Conservation (phyloP, 2,329 filamentous ascomycete species). For the Aspergillus sp. region DNA sequence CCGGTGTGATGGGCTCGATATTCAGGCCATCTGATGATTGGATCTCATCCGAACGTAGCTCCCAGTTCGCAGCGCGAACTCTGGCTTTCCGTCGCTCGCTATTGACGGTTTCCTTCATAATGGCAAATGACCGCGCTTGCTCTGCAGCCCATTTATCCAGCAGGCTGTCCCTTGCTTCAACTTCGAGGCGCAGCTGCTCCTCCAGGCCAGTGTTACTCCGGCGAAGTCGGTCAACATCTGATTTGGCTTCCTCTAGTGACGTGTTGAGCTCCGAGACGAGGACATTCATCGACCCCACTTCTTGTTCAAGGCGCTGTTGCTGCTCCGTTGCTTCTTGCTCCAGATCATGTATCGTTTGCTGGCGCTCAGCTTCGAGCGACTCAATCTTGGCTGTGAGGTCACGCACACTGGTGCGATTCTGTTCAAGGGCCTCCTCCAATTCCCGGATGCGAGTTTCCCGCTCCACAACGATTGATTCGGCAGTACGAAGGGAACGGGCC, state of each 20-base stretch:
- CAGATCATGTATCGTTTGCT: slow-evolving; percentile 23
- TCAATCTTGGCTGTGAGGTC: slow-evolving; percentile 39
- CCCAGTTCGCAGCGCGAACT: slow-evolving; percentile 43
- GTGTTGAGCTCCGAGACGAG: slow-evolving; percentile 45
- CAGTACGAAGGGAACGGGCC: slow-evolving; percentile 33
- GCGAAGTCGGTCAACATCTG: slow-evolving; percentile 39
- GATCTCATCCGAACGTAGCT: slow-evolving; percentile 40
- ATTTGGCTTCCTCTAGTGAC: slow-evolving; percentile 38
- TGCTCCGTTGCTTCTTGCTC: slow-evolving; percentile 28
- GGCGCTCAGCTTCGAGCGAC: slow-evolving; percentile 35
- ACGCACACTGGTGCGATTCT: slow-evolving; percentile 37
- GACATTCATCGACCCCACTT: slow-evolving; percentile 44
- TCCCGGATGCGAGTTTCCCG: slow-evolving; percentile 39
- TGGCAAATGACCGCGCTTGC: slow-evolving; percentile 35
- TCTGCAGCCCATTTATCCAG: slow-evolving; percentile 38
- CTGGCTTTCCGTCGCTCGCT: slow-evolving; percentile 43
- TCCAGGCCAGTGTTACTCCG: slow-evolving; percentile 40
- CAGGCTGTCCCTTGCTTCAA: slow-evolving; percentile 37
- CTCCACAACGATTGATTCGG: slow-evolving; percentile 39
- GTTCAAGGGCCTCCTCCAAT: slow-evolving; percentile 36
- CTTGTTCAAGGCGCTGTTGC: slow-evolving; percentile 33
- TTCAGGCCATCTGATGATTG: slow-evolving; percentile 32
- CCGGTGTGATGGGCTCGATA: slow-evolving; percentile 46
- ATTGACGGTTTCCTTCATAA: slow-evolving; percentile 41
- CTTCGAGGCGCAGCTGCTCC: slow-evolving; percentile 39